Percentiles rank a stretch among this genome's conserved stretches.
Evolutionary conservation across 2,329 filamentous ascomycete species (phyloP).

Genomic region (Stenocarpella maydis): DNA sequence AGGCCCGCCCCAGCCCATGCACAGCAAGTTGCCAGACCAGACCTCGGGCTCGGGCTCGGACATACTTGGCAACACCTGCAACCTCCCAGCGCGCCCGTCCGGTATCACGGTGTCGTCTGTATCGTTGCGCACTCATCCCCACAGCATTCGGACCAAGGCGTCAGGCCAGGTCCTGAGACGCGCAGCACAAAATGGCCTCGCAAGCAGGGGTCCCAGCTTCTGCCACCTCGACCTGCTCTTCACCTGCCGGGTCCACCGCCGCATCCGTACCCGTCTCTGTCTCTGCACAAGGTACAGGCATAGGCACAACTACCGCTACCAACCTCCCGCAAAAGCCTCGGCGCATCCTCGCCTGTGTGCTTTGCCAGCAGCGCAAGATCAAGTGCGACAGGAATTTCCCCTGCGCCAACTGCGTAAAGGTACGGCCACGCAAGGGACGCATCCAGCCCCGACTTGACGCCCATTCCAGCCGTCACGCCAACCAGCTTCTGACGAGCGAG

Average conservation of each 20-base stretch:
- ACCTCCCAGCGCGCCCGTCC: background rate
- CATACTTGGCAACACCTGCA: background rate
- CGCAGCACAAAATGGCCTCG: constrained; percentile 9
- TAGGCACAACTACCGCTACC: background rate
- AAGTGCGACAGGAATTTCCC: constrained; percentile 68
- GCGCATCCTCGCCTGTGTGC: constrained; percentile 61
- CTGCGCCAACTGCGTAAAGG: constrained; percentile 68
- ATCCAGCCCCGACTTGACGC: too few species aligned
- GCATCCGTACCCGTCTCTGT: constrained; percentile 2
- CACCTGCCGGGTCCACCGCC: constrained; percentile 19
- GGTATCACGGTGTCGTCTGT: constrained; percentile 8
- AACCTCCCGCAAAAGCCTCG: constrained; percentile 46
- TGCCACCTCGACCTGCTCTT: constrained; percentile 18
- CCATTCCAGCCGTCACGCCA: background rate
- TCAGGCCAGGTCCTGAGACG: constrained; percentile 11
- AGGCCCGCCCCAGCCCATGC: background rate
- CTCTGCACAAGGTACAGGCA: constrained; percentile 12
- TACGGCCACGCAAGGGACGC: constrained; percentile 44
- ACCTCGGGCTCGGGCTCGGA: too few species aligned
- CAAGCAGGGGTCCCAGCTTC: constrained; percentile 17
- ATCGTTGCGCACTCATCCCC: background rate
- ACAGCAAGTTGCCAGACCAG: too few species aligned
- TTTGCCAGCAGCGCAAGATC: constrained; percentile 70
- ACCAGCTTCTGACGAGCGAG: background rate
- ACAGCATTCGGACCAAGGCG: background rate